Evolutionary conservation across 2,329 filamentous ascomycete species (phyloP).

Genomic region (Pseudocercospora musae): DNA sequence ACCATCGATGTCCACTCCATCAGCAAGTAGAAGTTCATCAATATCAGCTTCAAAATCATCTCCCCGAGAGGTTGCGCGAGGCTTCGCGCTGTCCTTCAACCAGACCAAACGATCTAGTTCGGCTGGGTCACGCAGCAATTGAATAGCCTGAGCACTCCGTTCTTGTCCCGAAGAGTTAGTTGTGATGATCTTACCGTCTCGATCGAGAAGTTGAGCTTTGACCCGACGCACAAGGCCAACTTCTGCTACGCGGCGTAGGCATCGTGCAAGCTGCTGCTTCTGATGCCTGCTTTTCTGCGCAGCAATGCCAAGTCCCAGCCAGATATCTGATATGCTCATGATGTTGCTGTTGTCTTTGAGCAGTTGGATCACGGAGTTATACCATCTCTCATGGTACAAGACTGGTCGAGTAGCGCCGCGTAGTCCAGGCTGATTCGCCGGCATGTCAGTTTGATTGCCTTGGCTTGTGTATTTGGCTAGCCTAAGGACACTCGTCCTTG

Average conservation of each 20-base stretch:
- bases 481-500: conserved; percentile 56
- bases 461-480: conserved; percentile 46
- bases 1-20: conserved; percentile 5
- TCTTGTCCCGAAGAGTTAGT: conserved; percentile 3
- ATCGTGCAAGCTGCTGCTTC: conserved; percentile 39
- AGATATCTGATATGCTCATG: conserved; percentile 53
- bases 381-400: conserved; percentile 49
- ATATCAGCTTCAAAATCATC: conserved; percentile 11
- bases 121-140: conserved; percentile 40
- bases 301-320: conserved; percentile 42
- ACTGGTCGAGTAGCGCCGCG: conserved; percentile 19
- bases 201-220: conserved; percentile 14
- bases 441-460: conserved; percentile 13
- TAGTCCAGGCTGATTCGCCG: conserved; percentile 7
- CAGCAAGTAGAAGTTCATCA: conserved; percentile 1
- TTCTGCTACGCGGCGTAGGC: conserved; percentile 40
- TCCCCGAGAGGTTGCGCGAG: neutral
- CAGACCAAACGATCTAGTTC: conserved; percentile 30
- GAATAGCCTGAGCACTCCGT: conserved; percentile 29
- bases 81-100: conserved; percentile 12
- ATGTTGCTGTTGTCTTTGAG: conserved; percentile 50
- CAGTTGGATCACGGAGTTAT: conserved; percentile 47
- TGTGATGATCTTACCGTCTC: conserved; percentile 19
- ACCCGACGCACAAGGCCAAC: conserved; percentile 38
- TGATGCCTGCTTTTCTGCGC: conserved; percentile 35